Conservation (phyloP, 2,329 filamentous ascomycete genomes). For the Trichoderma sp. region DNA sequence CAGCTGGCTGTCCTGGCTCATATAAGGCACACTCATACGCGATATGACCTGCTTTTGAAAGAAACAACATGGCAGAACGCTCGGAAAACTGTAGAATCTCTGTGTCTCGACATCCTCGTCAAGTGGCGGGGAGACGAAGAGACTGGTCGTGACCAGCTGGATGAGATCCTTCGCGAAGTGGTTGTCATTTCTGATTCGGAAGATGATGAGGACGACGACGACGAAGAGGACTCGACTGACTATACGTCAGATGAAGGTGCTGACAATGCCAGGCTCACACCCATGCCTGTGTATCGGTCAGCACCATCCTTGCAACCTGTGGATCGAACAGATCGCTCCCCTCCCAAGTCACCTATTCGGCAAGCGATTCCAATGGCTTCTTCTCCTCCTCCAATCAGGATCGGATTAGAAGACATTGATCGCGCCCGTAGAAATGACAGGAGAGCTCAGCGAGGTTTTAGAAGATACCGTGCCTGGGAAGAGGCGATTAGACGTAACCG, state of each 20-base stretch:
- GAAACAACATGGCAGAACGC: conserved; percentile 62
- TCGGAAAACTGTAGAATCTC: conserved; percentile 60
- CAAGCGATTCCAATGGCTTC: conserved; percentile 9
- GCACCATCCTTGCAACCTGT: not conserved
- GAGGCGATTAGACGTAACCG: conserved; percentile 41
- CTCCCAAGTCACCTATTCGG: conserved; percentile 14
- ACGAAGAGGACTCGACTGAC: conserved; percentile 43
- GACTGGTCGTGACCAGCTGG: conserved; percentile 66
- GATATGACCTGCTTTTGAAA: conserved; percentile 62
- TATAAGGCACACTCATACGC: conserved; percentile 66
- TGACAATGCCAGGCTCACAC: conserved; percentile 26
- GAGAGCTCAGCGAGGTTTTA: conserved; percentile 48
- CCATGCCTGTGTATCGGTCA: conserved; percentile 19
- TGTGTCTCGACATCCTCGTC: conserved; percentile 65
- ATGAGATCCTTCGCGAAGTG: conserved; percentile 67
- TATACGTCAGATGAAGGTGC: conserved; percentile 34
- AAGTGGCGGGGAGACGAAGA: conserved; percentile 74
- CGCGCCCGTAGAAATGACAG: conserved; percentile 31
- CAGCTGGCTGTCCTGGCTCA: conserved; percentile 67
- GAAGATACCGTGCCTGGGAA: conserved; percentile 50
- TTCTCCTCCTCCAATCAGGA: not conserved
- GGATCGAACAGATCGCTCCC: conserved; percentile 1
- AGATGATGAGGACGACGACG: conserved; percentile 50
- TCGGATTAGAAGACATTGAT: conserved; percentile 28
- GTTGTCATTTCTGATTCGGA: conserved; percentile 66